Evolutionary conservation across 2,329 filamentous ascomycete genomes (phyloP).

Genomic region (Neofusicoccum laricinum): DNA sequence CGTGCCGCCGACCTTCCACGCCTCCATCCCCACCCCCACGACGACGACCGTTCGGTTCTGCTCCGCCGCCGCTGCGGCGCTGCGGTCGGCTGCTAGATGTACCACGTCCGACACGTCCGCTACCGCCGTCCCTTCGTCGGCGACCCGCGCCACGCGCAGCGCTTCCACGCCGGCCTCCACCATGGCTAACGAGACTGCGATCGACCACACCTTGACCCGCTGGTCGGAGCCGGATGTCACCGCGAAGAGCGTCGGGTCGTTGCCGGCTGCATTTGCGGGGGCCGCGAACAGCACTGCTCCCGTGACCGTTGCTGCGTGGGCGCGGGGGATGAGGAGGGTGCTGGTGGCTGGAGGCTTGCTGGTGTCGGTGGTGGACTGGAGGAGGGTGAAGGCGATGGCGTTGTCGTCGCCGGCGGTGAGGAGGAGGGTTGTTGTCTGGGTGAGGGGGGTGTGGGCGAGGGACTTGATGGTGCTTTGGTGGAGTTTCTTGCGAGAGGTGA

Average conservation of each 20-base stretch:
- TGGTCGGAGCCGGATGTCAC: conserved; percentile 48
- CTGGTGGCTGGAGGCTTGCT: conserved; percentile 20
- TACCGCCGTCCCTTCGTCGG: conserved; percentile 4
- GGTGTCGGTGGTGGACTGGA: conserved; percentile 21
- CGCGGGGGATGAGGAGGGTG: conserved; percentile 50
- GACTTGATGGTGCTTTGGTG: conserved; percentile 82
- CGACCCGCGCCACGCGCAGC: background rate
- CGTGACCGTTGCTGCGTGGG: conserved; percentile 72
- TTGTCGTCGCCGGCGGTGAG: conserved; percentile 88
- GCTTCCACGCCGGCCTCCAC: background rate
- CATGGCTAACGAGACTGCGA: conserved; percentile 20
- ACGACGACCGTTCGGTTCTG: background rate
- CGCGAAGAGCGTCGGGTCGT: conserved; percentile 19
- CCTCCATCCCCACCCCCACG: conserved; percentile 17
- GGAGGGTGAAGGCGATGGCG: conserved; percentile 61
- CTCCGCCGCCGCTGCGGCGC: too few species aligned
- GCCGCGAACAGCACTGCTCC: conserved; percentile 42
- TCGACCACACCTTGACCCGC: conserved; percentile 46
- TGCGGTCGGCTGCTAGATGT: background rate
- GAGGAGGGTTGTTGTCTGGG: conserved; percentile 45
- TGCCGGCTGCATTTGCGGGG: background rate
- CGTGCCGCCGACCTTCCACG: background rate
- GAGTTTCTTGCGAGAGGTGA: conserved; percentile 43
- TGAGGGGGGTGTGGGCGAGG: conserved; percentile 35
- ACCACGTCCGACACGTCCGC: conserved; percentile 15